Evolutionary conservation across 2,329 filamentous ascomycete genomes (phyloP).

Genomic region (Calonectria crousiana): DNA sequence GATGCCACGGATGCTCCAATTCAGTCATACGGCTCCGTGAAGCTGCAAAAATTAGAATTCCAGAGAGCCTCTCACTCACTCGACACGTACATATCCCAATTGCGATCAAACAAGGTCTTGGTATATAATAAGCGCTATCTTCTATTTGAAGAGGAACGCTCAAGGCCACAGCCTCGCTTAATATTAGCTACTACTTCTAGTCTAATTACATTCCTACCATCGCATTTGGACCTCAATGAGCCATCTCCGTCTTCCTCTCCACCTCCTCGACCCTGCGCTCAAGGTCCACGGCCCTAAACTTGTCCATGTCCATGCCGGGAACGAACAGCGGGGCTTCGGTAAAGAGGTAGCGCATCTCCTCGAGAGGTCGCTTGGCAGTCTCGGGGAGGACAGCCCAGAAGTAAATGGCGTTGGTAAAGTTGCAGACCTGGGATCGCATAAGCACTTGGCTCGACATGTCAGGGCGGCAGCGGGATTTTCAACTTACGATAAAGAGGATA

Average conservation of each 20-base stretch:
- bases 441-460: not conserved
- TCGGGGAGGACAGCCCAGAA: constrained; percentile 78
- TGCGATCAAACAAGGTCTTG: no score
- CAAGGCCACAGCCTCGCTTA: not conserved
- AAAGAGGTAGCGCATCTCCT: constrained; percentile 77
- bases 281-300: constrained; percentile 60
- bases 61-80: no score
- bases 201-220: not conserved
- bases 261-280: constrained; percentile 70
- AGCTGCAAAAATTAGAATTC: no score
- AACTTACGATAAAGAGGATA: constrained; percentile 56
- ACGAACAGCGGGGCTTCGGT: constrained; percentile 75
- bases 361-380: constrained; percentile 72
- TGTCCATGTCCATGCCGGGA: constrained; percentile 63
- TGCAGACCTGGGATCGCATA: constrained; percentile 61
- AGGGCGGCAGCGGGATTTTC: no score
- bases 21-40: no score
- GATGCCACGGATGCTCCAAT: no score
- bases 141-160: not conserved
- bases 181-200: not conserved
- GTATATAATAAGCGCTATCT: no score
- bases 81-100: no score
- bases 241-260: constrained; percentile 58
- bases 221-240: not conserved
- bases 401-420: constrained; percentile 61